Base-by-base conservation (phyloP, 371 early-diverging fungal genomes). In the Umbelopsis sp. region DNA sequence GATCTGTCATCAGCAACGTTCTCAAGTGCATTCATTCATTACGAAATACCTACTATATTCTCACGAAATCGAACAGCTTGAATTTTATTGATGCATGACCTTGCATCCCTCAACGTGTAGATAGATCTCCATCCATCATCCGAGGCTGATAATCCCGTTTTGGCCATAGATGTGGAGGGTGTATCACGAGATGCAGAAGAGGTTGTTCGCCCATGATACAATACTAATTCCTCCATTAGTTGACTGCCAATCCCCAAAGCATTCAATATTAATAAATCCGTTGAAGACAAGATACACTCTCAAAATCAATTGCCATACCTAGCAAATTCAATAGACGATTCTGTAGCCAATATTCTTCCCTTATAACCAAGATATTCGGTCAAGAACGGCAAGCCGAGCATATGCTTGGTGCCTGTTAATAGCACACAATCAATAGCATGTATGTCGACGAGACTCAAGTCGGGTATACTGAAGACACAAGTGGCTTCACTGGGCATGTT, bases 321-420 rank as follows among this genome's bases (percentile, higher is more conserved):
- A 72, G 90, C 93, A 81, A 93, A 94, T 67, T 87, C 89, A 66
- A 91, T 87, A 0, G 93, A 89, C 0, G 95, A 93, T 71, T 93
- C 95, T 1, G 94, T 94, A 1, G 93, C 92, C 78, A 86, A 86
- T 9, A 96, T 89, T 22, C 84, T 84, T 16, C 96, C 96, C 48
- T 88, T 83, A 73, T 96, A 96, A 25, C 87, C 90, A 9, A 92
- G 82, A 77, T 90, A 92, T 69, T 95, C 96, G 0, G 94, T 94
- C 65, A 95, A 74, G 66, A 84, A 96, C 11, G 96, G 96, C 38
- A 96, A 77, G 29, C 93, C 91, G 32, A 89, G 77, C 78, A 93
- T 88, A 46, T 89, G 86, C 62, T 89, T 85, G 70, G 82, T 86
- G 78, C 93, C 91, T 62, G 93, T 84, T 46, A 96, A 80, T 9